Evolutionary conservation across 1,139 yeast genomes (phyloP), one percentile per base, ranked within the genome.

Genomic region (Nakaseomyces delphensis): DNA sequence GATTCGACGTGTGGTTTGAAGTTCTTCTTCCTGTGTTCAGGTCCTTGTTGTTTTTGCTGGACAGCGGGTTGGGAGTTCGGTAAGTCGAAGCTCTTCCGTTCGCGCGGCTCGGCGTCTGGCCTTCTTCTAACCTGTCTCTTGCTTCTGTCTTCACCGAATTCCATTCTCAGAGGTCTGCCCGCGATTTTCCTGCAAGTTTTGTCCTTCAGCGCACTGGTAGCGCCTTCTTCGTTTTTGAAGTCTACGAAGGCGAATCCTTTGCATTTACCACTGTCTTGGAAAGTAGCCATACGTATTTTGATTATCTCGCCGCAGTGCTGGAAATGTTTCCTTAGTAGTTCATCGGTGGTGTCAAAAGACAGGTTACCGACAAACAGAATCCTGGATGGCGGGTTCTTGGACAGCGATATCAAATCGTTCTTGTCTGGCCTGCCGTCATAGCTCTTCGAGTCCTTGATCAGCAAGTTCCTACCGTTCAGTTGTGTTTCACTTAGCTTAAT

Each of bases 201-300:
- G 49, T 87, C 91, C 51, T 75, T 79, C 49, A 91, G 69, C 0
- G 96, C 97, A 36, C 71, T 70, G 0, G 94, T 83, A 36, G 96
- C 89, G 3, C 93, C 89, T 24, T 74, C 76, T 50, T 82, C 83
- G 51, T 80, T 81, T 52, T 70, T 74, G 66, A 89, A 91, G 63
- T 91, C 98, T 33, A 91, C 67, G 58, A 91, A 91, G 1, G 96
- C 91, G 69, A 89, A 91, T 1, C 98, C 98, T 63, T 91, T 91
- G 68, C 97, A 91, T 61, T 87, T 89, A 1, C 97, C 97, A 35
- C 84, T 70, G 59, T 91, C 98, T 65, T 91, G 91, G 63, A 91
- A 91, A 7, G 98, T 89, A 2, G 97, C 97, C 95, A 89, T 89
- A 62, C 98, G 76, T 43, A 89, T 77, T 53, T 76, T 77, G 25